These are phyloP conservation scores for Entomortierella parvispora DNA, from an alignment of 192 early-diverging fungal genomes.

Conservation along the genomic window DNA sequence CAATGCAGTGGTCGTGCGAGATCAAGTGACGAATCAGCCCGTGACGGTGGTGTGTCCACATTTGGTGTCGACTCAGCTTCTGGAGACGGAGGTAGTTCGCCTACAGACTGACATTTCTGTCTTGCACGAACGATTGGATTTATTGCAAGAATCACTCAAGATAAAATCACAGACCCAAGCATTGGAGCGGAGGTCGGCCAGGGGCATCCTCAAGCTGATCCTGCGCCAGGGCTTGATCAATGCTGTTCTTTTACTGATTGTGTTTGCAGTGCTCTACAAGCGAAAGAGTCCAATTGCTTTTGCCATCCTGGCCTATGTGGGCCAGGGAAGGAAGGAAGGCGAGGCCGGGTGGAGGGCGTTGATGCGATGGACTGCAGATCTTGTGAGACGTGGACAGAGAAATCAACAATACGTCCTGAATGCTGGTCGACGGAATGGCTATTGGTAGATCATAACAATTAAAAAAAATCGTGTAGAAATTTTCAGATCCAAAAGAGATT, in stretches of 20 bases:
- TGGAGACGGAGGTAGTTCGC: constrained; percentile 31
- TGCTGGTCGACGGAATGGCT: constrained; percentile 45
- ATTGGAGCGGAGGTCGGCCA: constrained; percentile 24
- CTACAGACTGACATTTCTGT: constrained; percentile 47
- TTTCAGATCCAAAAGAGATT: too few species aligned
- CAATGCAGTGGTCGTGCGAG: constrained; percentile 28
- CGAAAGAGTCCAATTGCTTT: constrained; percentile 40
- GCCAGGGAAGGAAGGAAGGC: constrained; percentile 31
- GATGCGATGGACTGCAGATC: constrained; percentile 27
- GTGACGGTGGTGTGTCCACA: constrained; percentile 40
- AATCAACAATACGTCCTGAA: constrained; percentile 22
- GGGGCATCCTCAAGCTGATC: constrained; percentile 34
- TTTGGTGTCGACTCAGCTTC: constrained; percentile 8
- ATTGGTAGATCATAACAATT: too few species aligned
- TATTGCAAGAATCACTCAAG: constrained; percentile 46
- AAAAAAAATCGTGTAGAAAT: too few species aligned
- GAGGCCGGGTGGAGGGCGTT: constrained; percentile 44
- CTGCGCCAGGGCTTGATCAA: constrained; percentile 47
- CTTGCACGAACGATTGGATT: constrained; percentile 38
- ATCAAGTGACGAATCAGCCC: constrained; percentile 25
- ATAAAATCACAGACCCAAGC: constrained; percentile 27
- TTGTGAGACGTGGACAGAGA: constrained; percentile 18
- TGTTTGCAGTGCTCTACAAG: constrained; percentile 50
- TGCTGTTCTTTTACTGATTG: constrained; percentile 31
- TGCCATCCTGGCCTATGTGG: constrained; percentile 42